A percentile compares a stretch with the other conserved stretches of the same genome.
Evolutionary conservation across 2,329 filamentous ascomycete genomes (phyloP).

Genomic region (Fusarium sulawesiense): DNA sequence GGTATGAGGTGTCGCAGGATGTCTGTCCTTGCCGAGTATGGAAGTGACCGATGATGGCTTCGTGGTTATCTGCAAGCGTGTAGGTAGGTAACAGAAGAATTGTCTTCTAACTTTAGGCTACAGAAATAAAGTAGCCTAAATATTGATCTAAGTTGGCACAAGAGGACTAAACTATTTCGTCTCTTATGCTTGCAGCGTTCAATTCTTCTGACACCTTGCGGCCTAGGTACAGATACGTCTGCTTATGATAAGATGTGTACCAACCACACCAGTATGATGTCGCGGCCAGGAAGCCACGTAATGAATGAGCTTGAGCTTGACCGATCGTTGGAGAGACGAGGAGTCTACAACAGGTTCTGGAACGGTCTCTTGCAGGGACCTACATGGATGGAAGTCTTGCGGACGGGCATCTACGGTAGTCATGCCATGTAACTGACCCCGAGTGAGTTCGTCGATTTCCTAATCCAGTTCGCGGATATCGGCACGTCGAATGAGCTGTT

Average conservation of each 20-base stretch:
- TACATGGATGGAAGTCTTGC: constrained; percentile 23
- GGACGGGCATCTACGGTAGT: neutral
- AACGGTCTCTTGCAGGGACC: constrained; percentile 40
- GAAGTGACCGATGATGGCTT: neutral
- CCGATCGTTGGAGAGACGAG: constrained; percentile 10
- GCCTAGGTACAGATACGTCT: neutral
- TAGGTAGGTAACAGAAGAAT: too few species aligned
- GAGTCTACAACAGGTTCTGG: constrained; percentile 36
- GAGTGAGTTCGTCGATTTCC: neutral
- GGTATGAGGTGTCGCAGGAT: neutral
- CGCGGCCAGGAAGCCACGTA: neutral
- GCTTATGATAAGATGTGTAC: neutral
- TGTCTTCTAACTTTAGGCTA: too few species aligned
- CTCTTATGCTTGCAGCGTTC: too few species aligned
- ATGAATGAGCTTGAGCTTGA: neutral
- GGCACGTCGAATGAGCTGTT: neutral
- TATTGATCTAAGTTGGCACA: rapidly evolving
- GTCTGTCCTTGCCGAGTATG: neutral
- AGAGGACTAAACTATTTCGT: too few species aligned
- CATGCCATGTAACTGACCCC: neutral
- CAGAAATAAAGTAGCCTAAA: too few species aligned
- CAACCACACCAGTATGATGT: neutral
- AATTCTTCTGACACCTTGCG: too few species aligned
- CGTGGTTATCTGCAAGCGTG: neutral
- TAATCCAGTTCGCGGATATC: neutral